Evolutionary conservation across 345 rosid species (phyloP).

Genomic region (Schrenkiella parvula): DNA sequence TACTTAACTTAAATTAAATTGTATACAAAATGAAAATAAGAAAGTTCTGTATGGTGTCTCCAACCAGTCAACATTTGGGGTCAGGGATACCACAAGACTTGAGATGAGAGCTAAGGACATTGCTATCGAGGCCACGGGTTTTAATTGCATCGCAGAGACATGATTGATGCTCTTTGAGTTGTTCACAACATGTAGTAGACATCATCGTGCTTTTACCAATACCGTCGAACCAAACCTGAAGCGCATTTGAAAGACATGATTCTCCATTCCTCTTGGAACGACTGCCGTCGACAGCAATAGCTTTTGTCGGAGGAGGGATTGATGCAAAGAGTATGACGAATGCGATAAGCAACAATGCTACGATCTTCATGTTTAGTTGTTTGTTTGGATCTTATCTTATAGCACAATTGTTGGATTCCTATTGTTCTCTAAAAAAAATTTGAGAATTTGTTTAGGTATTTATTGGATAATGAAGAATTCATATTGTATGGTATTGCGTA

Average conservation of each 20-base stretch:
- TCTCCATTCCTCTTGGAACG: neutral
- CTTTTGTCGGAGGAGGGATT: neutral
- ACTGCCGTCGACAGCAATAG: neutral
- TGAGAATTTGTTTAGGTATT: neutral
- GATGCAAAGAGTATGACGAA: neutral
- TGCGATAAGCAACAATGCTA: neutral
- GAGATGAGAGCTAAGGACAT: neutral
- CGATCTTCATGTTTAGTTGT: neutral
- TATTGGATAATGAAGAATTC: neutral
- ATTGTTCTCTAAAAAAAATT: neutral
- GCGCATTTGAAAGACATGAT: neutral
- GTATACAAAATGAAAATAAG: no score
- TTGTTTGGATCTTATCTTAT: neutral
- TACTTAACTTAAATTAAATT: no score
- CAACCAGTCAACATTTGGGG: constrained; percentile 16
- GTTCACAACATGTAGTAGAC: constrained; percentile 1
- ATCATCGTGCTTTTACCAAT: neutral
- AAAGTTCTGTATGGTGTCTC: neutral
- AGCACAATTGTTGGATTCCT: neutral
- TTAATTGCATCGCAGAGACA: constrained; percentile 2
- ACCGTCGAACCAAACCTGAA: neutral
- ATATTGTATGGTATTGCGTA: neutral
- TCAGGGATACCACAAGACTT: constrained; percentile 17
- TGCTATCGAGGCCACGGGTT: neutral
- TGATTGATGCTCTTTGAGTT: neutral